Evolutionary conservation across 2,329 filamentous ascomycete genomes (phyloP), one percentile per base, ranked within the genome.

Genomic region (Elsinoe arachidis): DNA sequence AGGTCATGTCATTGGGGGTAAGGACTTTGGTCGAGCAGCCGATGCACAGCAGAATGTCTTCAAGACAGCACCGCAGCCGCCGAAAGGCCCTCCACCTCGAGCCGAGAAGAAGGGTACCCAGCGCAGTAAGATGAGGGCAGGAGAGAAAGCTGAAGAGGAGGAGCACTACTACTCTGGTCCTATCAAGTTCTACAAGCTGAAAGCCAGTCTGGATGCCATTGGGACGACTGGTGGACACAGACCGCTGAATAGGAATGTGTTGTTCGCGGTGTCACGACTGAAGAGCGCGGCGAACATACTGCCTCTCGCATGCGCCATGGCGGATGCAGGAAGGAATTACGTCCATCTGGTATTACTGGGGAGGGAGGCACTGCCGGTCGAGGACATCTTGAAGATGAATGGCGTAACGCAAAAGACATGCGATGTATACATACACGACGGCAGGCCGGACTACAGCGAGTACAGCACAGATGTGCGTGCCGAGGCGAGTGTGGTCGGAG

Each of bases 291-390:
- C 88, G 0, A 80, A 80, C 33, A 69, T 96, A 55, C 74, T 96
- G 33, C 90, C 90, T 0, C 76, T 96, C 67, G 89, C 91, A 5
- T 97, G 93, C 70, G 82, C 88, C 64, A 96, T 96, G 91, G 85
- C 84, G 5, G 70, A 70, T 19, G 79, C 84, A 70, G 78, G 80
- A 57, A 77, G 80, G 59, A 95, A 83, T 66, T 79, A 83, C 61
- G 90, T 96, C 7, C 92, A 97, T 69, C 86, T 95, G 67, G 86
- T 82, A 0, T 72, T 97, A 3, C 80, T 95, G 73, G 86, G 90
- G 52, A 80, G 86, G 59, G 86, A 84, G 59, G 80, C 85, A 11
- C 80, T 96, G 53, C 74, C 81, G 0, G 71, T 95, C 53, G 78
- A 84, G 12, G 81, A 87, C 34, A 76, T 97, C 33, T 78, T 85